Evolutionary conservation across 1,139 yeast species (phyloP), one percentile per base, ranked within the genome.

Genomic region (Barnettozyma hawaiiensis): DNA sequence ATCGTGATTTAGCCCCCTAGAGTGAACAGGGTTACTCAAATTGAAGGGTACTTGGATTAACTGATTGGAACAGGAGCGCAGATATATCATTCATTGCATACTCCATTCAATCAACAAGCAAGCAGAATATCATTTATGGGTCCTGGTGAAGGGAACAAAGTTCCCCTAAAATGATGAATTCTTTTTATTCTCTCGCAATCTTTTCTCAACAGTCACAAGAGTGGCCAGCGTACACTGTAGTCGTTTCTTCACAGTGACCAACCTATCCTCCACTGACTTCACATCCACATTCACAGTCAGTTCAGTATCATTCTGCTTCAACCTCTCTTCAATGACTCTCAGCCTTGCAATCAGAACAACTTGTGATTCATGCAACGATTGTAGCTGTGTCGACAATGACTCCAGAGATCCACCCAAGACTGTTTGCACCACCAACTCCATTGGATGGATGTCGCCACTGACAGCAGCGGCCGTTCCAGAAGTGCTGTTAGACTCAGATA

Each of bases 341-440:
- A 78, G 54, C 29, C 81, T 62, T 0, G 80, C 70, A 4, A 75
- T 62, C 0, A 78, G 62, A 2, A 77, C 74, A 34, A 74, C 60
- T 49, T 78, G 85, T 1, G 82, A 75, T 47, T 76, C 80, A 54
- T 74, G 72, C 28, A 78, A 60, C 54, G 70, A 72, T 49, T 74
- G 75, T 35, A 78, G 66, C 47, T 73, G 73, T 37, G 72, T 73
- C 46, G 73, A 70, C 23, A 78, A 60, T 5, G 60, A 64, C 37
- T 78, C 84, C 9, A 78, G 59, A 0, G 82, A 72, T 1, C 73
- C 72, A 35, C 76, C 77, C 10, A 78, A 57, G 4, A 78, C 60
- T 4, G 76, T 61, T 50, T 78, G 84, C 0, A 80, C 81, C 0
- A 77, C 68, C 20, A 75, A 62, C 47, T 77, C 83, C 36, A 77